Evolutionary conservation across 495 filamentous ascomycete genomes (phyloP).

Genomic region (Neurospora sp.): DNA sequence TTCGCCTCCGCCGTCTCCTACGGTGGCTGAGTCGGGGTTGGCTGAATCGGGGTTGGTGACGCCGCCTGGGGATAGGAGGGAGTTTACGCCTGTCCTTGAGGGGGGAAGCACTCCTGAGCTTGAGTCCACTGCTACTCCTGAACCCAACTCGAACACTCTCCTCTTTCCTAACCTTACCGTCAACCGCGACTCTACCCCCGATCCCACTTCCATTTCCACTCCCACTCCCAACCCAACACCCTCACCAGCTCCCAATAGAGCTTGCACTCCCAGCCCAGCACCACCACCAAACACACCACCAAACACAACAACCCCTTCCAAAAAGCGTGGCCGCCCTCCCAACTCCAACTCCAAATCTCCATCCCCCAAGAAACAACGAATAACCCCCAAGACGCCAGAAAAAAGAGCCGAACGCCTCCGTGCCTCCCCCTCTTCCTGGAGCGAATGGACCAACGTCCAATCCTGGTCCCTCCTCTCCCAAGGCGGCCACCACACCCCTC

Average conservation of each 20-base stretch:
- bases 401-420: not conserved
- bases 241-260: not conserved
- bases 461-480: not conserved
- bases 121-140: not conserved
- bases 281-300: not conserved
- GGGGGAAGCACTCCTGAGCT: not conserved
- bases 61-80: not conserved
- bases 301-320: not conserved
- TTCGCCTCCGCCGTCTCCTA: not conserved
- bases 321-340: not conserved
- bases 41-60: not conserved
- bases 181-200: not conserved
- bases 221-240: not conserved
- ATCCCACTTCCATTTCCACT: not conserved
- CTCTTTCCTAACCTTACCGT: not conserved
- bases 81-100: not conserved
- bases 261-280: not conserved
- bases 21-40: not conserved
- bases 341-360: not conserved
- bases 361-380: not conserved
- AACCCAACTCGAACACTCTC: not conserved
- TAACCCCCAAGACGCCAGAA: not conserved
- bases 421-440: not conserved
- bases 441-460: not conserved
- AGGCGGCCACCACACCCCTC: not conserved